Conservation (phyloP, 1,139 yeast genomes). For the Hanseniaspora gamundiae region DNA sequence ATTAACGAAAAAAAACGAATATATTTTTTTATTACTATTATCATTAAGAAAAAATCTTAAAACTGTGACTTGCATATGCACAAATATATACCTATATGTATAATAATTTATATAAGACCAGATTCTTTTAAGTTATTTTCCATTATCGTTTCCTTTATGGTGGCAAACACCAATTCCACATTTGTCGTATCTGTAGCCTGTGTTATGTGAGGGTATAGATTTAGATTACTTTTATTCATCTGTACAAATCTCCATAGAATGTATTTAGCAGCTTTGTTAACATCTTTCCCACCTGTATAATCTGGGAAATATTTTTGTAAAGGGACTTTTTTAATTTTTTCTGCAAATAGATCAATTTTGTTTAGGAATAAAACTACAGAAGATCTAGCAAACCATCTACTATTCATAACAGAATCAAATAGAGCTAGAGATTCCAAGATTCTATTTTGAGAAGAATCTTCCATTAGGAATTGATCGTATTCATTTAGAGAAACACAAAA, state of each 20-base stretch:
- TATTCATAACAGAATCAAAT: slow-evolving; percentile 82
- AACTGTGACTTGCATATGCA: too few species aligned
- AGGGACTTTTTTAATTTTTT: slow-evolving; percentile 72
- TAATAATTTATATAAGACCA: too few species aligned
- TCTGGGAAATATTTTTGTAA: slow-evolving; percentile 78
- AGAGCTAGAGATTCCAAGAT: slow-evolving; percentile 75
- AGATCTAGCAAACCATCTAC: slow-evolving; percentile 87
- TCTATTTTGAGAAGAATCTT: slow-evolving; percentile 69
- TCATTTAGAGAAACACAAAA: slow-evolving; percentile 87
- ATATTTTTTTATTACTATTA: too few species aligned
- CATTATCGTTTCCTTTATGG: slow-evolving; percentile 78
- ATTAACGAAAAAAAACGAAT: too few species aligned
- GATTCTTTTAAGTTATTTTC: slow-evolving; percentile 78
- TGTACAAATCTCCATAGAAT: slow-evolving; percentile 85
- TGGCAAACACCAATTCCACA: slow-evolving; percentile 80
- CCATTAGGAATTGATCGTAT: slow-evolving; percentile 76
- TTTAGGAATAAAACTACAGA: slow-evolving; percentile 77
- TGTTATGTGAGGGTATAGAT: slow-evolving; percentile 81
- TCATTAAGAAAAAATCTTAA: too few species aligned
- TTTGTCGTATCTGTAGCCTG: slow-evolving; percentile 92
- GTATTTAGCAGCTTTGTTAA: slow-evolving; percentile 88
- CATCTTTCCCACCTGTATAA: slow-evolving; percentile 78
- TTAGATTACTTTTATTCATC: slow-evolving; percentile 70
- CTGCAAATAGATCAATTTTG: slow-evolving; percentile 82
- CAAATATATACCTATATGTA: too few species aligned